Conservation (phyloP, 495 filamentous ascomycete species). For the Hypoxylon cercidicola region DNA sequence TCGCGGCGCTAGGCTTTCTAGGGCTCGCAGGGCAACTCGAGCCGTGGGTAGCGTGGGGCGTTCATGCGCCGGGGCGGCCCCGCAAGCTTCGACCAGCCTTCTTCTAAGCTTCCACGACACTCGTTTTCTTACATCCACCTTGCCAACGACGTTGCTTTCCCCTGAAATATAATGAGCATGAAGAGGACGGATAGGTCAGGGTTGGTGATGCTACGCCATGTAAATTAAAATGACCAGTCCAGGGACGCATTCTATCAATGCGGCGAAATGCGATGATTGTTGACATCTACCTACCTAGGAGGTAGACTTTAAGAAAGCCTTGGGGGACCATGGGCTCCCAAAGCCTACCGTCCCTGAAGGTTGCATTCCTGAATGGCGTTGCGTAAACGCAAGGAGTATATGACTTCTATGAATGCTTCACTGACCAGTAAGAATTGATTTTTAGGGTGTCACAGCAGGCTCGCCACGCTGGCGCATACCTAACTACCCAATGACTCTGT, state of each 20-base stretch:
- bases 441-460: neutral
- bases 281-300: too few species aligned
- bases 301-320: too few species aligned
- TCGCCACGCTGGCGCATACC: neutral
- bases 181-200: neutral
- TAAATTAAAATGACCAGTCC: too few species aligned
- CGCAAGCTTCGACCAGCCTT: constrained; percentile 35
- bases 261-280: too few species aligned
- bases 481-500: constrained; percentile 2
- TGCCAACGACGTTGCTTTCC: neutral
- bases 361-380: too few species aligned
- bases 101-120: constrained; percentile 26
- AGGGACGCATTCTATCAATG: too few species aligned
- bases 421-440: neutral
- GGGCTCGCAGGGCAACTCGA: constrained; percentile 25
- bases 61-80: constrained; percentile 31
- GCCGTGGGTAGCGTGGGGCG: constrained; percentile 20
- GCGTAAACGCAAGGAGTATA: too few species aligned
- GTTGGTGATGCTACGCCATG: constrained; percentile 1
- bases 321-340: too few species aligned
- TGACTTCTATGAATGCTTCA: neutral
- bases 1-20: neutral
- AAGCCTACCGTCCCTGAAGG: too few species aligned
- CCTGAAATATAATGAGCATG: neutral
- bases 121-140: constrained; percentile 21